phyloP scores from a whole-genome alignment of 192 early-diverging fungal species.

The Coemansia sp. region DNA sequence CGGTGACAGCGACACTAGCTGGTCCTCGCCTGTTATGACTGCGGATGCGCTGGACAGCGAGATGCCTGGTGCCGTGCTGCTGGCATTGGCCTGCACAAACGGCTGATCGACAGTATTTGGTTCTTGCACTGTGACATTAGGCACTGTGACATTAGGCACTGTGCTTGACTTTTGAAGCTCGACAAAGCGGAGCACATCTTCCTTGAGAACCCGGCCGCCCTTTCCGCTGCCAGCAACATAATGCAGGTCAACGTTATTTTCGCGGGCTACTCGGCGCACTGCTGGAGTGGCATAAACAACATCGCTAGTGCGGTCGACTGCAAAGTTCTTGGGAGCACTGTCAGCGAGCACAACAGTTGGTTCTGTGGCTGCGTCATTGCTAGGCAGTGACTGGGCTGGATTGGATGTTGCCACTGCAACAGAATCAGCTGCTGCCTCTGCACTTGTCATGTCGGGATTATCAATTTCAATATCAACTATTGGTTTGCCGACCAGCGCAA shows the following conservation, averaged over 20 bases:
- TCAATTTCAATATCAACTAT: slow-evolving; percentile 82
- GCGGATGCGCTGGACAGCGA: slow-evolving; percentile 25
- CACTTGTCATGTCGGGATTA: background rate
- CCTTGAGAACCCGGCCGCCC: slow-evolving; percentile 84
- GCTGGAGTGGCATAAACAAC: slow-evolving; percentile 80
- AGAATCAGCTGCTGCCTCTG: background rate
- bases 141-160: background rate
- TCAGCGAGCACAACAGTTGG: background rate
- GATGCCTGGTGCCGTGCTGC: slow-evolving; percentile 18
- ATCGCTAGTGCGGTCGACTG: slow-evolving; percentile 29
- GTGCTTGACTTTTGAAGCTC: slow-evolving; percentile 1
- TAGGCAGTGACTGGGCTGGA: background rate
- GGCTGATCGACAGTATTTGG: slow-evolving; percentile 13
- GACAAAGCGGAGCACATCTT: slow-evolving; percentile 67
- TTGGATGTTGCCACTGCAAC: background rate
- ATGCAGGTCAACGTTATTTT: slow-evolving; percentile 72
- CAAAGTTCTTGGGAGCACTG: slow-evolving; percentile 10
- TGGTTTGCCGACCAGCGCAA: slow-evolving; percentile 88
- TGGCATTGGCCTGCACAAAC: slow-evolving; percentile 33
- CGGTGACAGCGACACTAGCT: slow-evolving; percentile 63
- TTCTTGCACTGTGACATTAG: background rate
- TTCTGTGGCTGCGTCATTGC: background rate
- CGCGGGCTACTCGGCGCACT: slow-evolving; percentile 80
- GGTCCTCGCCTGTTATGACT: slow-evolving; percentile 52
- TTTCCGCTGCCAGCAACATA: slow-evolving; percentile 78